A percentile compares a stretch with the other conserved stretches of the same genome.
Conservation (phyloP, 176 grass and related monocot genomes). For the Thalia dealbata region DNA sequence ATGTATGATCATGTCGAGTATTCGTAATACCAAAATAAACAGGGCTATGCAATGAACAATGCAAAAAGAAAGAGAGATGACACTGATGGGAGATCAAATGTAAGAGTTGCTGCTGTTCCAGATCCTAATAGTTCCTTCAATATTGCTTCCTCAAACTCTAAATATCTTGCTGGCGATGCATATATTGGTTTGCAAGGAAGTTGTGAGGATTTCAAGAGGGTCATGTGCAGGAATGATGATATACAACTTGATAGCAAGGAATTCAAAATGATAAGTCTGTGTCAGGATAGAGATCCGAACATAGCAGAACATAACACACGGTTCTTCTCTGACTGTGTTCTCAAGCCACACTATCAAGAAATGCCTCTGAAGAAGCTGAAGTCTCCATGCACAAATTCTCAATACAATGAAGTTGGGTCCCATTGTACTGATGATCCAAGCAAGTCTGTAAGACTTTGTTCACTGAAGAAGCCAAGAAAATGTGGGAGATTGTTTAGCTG, state of each 20-base stretch:
- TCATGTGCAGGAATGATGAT: background rate
- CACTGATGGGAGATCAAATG: background rate
- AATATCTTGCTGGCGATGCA: background rate
- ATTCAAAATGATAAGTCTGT: background rate
- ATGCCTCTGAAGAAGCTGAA: background rate
- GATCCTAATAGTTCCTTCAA: background rate
- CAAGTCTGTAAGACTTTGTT: background rate
- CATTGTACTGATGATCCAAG: background rate
- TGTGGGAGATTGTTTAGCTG: conserved; percentile 10
- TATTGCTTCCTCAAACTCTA: background rate
- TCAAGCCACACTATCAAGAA: background rate
- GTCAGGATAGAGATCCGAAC: background rate
- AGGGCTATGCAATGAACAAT: background rate
- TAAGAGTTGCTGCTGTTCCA: background rate
- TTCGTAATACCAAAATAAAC: background rate
- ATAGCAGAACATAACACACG: background rate
- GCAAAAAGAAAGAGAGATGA: background rate
- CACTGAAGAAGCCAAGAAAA: background rate
- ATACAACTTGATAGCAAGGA: background rate
- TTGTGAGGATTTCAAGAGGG: background rate
- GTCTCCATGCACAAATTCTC: background rate
- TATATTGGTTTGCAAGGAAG: background rate
- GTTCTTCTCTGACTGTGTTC: background rate
- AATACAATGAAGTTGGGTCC: background rate
- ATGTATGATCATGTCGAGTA: background rate